phyloP scores from a whole-genome alignment of 2,329 filamentous ascomycete genomes.

The Sclerotinia minor region DNA sequence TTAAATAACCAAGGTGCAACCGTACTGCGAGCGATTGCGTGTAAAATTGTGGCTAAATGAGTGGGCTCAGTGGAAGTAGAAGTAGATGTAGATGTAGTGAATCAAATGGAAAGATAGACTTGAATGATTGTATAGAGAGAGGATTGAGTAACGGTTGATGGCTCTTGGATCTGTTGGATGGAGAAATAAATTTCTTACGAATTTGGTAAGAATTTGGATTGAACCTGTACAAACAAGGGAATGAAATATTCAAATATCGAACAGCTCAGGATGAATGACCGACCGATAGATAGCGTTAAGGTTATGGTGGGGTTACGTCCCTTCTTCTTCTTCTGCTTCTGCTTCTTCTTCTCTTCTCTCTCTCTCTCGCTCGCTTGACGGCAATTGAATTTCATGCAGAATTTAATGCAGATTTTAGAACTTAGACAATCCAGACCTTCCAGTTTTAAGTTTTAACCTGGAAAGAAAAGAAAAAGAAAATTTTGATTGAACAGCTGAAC shows the following conservation, averaged over 20 bases:
- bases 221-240: neutral
- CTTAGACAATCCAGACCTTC: slow-evolving; percentile 3
- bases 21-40: slow-evolving; percentile 10
- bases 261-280: slow-evolving; percentile 19
- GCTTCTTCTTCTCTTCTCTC: too few species aligned
- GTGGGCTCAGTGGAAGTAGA: slow-evolving; percentile 2
- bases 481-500: slow-evolving; percentile 7
- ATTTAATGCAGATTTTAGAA: neutral
- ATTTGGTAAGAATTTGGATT: neutral
- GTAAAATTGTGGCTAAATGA: slow-evolving; percentile 7
- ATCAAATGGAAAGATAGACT: slow-evolving; percentile 12
- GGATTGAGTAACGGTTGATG: neutral
- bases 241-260: neutral
- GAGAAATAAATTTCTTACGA: slow-evolving; percentile 7
- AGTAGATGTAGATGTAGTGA: neutral
- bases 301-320: slow-evolving; percentile 17
- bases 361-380: slow-evolving; percentile 13
- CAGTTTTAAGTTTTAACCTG: neutral
- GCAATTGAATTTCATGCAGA: neutral
- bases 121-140: neutral
- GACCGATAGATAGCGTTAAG: slow-evolving; percentile 17
- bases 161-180: neutral
- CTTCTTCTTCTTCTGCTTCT: too few species aligned
- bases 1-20: slow-evolving; percentile 4
- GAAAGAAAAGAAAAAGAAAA: neutral